Evolutionary conservation across 345 rosid species (phyloP).

Genomic region (Citrus mangshanensis): DNA sequence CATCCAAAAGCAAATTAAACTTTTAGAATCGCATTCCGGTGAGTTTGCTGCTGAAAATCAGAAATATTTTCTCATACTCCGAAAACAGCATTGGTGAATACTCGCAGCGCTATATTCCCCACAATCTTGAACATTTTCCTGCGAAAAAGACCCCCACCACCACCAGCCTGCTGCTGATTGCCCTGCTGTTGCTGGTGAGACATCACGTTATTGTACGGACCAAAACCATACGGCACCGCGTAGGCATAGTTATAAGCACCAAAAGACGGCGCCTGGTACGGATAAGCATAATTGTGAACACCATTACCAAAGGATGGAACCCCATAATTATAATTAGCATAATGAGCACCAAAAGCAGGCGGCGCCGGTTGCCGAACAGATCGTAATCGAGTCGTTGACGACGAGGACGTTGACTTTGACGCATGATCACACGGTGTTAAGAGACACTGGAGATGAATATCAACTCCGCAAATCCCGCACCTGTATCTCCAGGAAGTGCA

Average conservation of each 20-base stretch:
- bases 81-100: slow-evolving; percentile 10
- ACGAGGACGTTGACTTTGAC: background rate
- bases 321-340: background rate
- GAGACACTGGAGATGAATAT: slow-evolving; percentile 40
- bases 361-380: slow-evolving; percentile 1
- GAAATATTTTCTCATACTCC: slow-evolving; percentile 3
- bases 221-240: background rate
- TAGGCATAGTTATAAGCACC: background rate
- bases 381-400: slow-evolving; percentile 7
- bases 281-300: background rate
- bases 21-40: background rate
- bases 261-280: background rate
- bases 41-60: background rate
- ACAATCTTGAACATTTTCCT: slow-evolving; percentile 14
- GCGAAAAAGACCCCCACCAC: background rate
- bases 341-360: background rate
- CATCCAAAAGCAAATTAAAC: background rate
- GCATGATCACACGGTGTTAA: slow-evolving; percentile 6
- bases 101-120: slow-evolving; percentile 21
- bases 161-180: background rate
- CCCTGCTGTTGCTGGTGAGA: background rate
- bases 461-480: slow-evolving; percentile 30
- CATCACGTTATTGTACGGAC: background rate
- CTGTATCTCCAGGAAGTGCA: slow-evolving; percentile 41
- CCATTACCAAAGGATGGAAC: background rate